Evolutionary conservation across 2,329 filamentous ascomycete species (phyloP).

Genomic region (Paracorniculantispora psalliotae): DNA sequence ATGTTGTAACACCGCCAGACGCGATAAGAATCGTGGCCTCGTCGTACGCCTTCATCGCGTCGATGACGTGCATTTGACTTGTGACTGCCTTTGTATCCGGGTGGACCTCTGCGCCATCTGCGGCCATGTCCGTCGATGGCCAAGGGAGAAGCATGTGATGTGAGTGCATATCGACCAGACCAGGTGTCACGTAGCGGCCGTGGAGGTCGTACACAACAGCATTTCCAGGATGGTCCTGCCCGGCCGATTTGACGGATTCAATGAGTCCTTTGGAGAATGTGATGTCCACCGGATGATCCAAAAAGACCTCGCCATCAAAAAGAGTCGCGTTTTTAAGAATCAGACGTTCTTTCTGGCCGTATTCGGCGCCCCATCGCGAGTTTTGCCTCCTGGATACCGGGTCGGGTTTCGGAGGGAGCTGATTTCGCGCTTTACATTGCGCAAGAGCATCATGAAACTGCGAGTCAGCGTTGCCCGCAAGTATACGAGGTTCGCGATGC

Average conservation of each 20-base stretch:
- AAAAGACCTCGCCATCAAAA: slow-evolving; percentile 37
- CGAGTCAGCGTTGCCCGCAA: background rate
- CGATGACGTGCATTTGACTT: slow-evolving; percentile 28
- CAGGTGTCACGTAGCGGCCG: slow-evolving; percentile 38
- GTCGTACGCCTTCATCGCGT: slow-evolving; percentile 37
- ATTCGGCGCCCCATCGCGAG: slow-evolving; percentile 34
- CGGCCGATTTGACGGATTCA: slow-evolving; percentile 23
- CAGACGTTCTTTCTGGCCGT: slow-evolving; percentile 32
- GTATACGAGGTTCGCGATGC: background rate
- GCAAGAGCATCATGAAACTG: background rate
- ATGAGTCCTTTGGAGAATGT: slow-evolving; percentile 35
- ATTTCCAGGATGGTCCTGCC: slow-evolving; percentile 5
- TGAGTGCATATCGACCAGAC: slow-evolving; percentile 42
- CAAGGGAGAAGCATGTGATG: slow-evolving; percentile 33
- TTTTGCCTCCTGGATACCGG: slow-evolving; percentile 21
- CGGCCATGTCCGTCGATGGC: slow-evolving; percentile 27
- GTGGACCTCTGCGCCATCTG: slow-evolving; percentile 34
- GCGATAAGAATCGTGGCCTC: slow-evolving; percentile 31
- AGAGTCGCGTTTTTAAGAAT: slow-evolving; percentile 37
- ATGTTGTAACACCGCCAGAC: slow-evolving; percentile 40
- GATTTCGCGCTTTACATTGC: background rate
- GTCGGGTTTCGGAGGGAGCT: background rate
- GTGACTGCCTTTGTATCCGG: slow-evolving; percentile 30
- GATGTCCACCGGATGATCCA: slow-evolving; percentile 31
- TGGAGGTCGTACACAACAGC: slow-evolving; percentile 26